Evolutionary conservation across 371 early-diverging fungal genomes (phyloP), one percentile per base, ranked within the genome.

Genomic region (Mortierella sp.): DNA sequence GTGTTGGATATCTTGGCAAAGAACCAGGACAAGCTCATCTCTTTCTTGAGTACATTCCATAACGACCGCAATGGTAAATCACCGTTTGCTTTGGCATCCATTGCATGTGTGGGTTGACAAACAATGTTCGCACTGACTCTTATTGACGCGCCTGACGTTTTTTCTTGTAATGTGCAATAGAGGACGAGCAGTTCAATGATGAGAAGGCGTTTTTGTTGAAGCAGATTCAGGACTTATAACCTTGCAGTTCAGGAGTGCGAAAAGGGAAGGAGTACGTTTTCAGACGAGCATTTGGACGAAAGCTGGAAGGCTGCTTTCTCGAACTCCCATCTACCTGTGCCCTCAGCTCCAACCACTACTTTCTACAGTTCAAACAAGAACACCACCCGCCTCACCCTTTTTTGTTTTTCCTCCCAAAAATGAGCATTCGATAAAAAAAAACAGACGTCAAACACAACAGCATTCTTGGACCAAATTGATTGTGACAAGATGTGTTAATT

Each of bases 141-240:
- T 12, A 48, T 48, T 48, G 3, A 48, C 14, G 48, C 1, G 14
- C 48, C 6, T 41, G 3, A 58, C n/a, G 18, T 75, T 16, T 44
- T 58, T 29, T n/a, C 27, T 4, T 29, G 10, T 51, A 32, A 46
- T 29, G 11, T 65, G 21, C 44, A 75, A 46, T 83, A 95, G 98
- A 97, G 87, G 99, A 99, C 89, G 99, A 99, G 88, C 98, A 98
- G 89, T 99, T 99, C 89, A 97, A 96, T 79, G 98, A 98, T 88
- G 99, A 99, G 87, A 99, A 99, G 91, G 95, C 96, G 11, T 99
- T 98, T 87, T 91, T 99, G 76, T 92, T 98, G 78, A 97, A 95
- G 83, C 97, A 98, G 80, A 97, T 99, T 80, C 89, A 93, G 82
- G 92, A 91, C 75, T 84, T 94, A n/a, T 78, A 76, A 54, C 41